These are phyloP conservation scores for Lyophyllum shimeji DNA, from an alignment of 768 basidiomycete genomes.

Conservation along the genomic window DNA sequence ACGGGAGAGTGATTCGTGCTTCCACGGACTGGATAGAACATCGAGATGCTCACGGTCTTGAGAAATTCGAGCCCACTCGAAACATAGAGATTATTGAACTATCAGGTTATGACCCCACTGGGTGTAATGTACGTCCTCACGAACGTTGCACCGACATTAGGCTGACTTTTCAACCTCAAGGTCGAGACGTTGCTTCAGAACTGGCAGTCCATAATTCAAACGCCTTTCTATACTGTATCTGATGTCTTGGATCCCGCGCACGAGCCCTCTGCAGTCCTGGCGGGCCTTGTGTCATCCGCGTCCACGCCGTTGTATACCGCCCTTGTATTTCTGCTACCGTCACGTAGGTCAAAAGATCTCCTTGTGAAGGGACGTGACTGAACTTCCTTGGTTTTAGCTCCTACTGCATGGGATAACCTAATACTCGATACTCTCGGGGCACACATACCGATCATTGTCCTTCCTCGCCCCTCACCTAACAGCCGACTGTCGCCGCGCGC, in stretches of 20 bases:
- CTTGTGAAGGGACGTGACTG: slow-evolving; percentile 7
- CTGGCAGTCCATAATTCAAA: slow-evolving; percentile 45
- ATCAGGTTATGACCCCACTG: slow-evolving; percentile 40
- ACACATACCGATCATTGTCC: slow-evolving; percentile 57
- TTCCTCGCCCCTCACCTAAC: slow-evolving; percentile 40
- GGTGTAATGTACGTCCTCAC: slow-evolving; percentile 38
- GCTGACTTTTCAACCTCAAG: slow-evolving; percentile 22
- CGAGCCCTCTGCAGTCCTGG: slow-evolving; percentile 49
- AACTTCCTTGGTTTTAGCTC: slow-evolving; percentile 23
- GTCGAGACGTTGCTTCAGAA: slow-evolving; percentile 29
- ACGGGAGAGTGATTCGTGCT: slow-evolving; percentile 48
- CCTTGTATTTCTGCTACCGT: slow-evolving; percentile 51
- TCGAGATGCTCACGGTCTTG: slow-evolving; percentile 60
- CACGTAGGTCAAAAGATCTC: slow-evolving; percentile 34
- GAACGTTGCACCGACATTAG: not conserved
- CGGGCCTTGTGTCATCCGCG: slow-evolving; percentile 56
- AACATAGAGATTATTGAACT: slow-evolving; percentile 65
- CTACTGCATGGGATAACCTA: slow-evolving; percentile 38
- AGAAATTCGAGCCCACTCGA: slow-evolving; percentile 61
- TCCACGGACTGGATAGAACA: slow-evolving; percentile 77
- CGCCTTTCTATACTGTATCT: slow-evolving; percentile 53
- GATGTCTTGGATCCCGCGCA: slow-evolving; percentile 53
- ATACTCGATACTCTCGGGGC: slow-evolving; percentile 50
- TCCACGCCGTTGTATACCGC: slow-evolving; percentile 61
- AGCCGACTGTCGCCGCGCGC: slow-evolving; percentile 23